Base-by-base conservation (phyloP, 805 yeast species). In the Metschnikowia anglica region DNA sequence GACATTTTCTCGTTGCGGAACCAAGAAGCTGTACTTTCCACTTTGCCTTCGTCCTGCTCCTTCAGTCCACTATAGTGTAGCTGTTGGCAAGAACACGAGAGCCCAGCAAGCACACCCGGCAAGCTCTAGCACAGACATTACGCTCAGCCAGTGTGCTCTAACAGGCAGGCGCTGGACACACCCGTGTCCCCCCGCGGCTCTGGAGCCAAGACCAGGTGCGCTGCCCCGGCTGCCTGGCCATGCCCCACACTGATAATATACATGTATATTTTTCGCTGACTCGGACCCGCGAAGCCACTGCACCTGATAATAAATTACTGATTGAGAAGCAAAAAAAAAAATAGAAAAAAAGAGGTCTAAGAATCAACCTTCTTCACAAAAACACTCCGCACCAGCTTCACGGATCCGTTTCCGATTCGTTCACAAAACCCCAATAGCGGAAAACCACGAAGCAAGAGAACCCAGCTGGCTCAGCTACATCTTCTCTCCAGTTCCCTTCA, bases 231-330 rank as follows among this genome's bases (percentile, higher is more conserved):
- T n/a, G n/a, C n/a, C n/a, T n/a, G n/a, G 10, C 28, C 28, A 25
- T 6, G 13, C 34, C 20, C 37, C 37, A 34, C 37, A 34, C 37
- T 34, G 25, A 16, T 13, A 28, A 13, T 18, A 23, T 20, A 12
- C 10, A 17, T 29, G 12, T 25, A 25, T 25, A 25, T 11, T 25
- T n/a, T 25, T 13, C 28, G 28, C 28, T 39, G 42, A 39, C 42
- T 39, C 42, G 42, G 42, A 39, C 42, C 23, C 42, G 42, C 42
- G 42, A 16, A 32, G 33, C 37, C 37, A 17, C 40, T 29, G 34
- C 41, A 31, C 21, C 35, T 23, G 35, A 17, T 16, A n/a, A 29
- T n/a, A 18, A 21, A 19, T 28, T 13, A 30, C 18, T 17, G 21
- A 18, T 25, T 19, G 9, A 11, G 17, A 17, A 16, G 18, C 8